These are phyloP conservation scores for Stemphylium beticola DNA, from an alignment of 2,329 filamentous ascomycete species.

Conservation along the genomic window DNA sequence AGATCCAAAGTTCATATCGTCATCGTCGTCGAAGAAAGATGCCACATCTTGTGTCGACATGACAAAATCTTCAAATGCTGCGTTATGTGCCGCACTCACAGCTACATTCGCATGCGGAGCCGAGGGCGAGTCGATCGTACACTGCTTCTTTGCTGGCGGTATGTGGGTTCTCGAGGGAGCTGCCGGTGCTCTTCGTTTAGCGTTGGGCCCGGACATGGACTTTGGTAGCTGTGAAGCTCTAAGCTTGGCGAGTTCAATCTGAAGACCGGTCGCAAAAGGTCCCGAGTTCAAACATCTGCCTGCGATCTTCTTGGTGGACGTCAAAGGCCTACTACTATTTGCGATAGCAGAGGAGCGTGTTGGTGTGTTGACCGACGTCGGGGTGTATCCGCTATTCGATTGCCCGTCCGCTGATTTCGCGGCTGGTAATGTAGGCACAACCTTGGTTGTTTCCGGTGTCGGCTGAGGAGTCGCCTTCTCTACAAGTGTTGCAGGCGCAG, in stretches of 20 bases:
- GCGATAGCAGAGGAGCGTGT: not conserved
- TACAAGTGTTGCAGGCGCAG: not conserved
- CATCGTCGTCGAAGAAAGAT: constrained; percentile 37
- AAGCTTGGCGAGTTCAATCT: constrained; percentile 8
- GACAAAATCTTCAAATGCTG: constrained; percentile 23
- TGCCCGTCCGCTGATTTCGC: not conserved
- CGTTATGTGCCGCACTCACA: not conserved
- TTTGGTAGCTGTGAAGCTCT: constrained; percentile 9
- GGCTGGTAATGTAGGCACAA: not conserved
- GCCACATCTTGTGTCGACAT: constrained; percentile 37
- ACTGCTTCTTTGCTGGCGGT: not conserved
- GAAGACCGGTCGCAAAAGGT: constrained; percentile 6
- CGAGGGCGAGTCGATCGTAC: not conserved
- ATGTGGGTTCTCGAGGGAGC: not conserved
- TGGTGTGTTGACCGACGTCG: not conserved
- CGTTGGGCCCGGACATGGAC: not conserved
- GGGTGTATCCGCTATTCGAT: not conserved
- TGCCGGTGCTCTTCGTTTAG: constrained; percentile 3
- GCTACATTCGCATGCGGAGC: not conserved
- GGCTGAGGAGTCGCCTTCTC: not conserved
- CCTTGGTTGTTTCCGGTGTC: not conserved
- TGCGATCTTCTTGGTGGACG: constrained; percentile 6
- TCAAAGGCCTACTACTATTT: not conserved
- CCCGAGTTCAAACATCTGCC: constrained; percentile 11
- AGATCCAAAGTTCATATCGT: constrained; percentile 27